phyloP scores from a whole-genome alignment of 345 rosid genomes.

The Isatis tinctoria region DNA sequence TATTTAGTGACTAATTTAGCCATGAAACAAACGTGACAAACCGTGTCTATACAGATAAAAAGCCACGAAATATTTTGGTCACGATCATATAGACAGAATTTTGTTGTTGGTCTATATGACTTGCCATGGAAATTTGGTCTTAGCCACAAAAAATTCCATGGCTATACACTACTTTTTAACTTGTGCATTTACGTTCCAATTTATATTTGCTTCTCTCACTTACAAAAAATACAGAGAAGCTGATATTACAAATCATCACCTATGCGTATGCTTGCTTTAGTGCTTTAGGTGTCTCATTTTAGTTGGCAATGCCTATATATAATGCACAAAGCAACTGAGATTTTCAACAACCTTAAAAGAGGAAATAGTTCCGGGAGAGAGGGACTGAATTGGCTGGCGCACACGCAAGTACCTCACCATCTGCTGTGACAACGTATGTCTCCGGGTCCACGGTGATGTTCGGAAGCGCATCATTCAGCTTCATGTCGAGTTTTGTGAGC shows the following conservation, averaged over 20 bases:
- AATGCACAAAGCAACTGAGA: not conserved
- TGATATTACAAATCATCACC: not conserved
- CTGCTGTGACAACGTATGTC: conserved; percentile 67
- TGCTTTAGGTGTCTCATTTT: not conserved
- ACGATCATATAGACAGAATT: too few species aligned
- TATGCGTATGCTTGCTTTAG: not conserved
- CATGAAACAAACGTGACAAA: too few species aligned
- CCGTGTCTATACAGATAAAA: too few species aligned
- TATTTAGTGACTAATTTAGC: too few species aligned
- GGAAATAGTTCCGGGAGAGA: conserved; percentile 82
- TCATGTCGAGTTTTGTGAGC: conserved; percentile 88
- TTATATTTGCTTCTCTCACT: not conserved
- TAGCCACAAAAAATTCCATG: too few species aligned
- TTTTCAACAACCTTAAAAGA: conserved; percentile 43
- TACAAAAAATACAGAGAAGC: not conserved
- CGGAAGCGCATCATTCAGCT: conserved; percentile 81
- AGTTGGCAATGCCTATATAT: not conserved
- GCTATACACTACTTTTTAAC: too few species aligned
- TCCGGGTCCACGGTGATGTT: conserved; percentile 79
- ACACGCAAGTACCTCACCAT: conserved; percentile 61
- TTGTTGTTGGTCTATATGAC: too few species aligned
- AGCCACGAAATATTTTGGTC: too few species aligned
- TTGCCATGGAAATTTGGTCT: too few species aligned
- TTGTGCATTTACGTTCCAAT: too few species aligned
- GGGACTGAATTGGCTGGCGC: conserved; percentile 72